Evolutionary conservation across 345 rosid species (phyloP).

Genomic region (Brassica cretica): DNA sequence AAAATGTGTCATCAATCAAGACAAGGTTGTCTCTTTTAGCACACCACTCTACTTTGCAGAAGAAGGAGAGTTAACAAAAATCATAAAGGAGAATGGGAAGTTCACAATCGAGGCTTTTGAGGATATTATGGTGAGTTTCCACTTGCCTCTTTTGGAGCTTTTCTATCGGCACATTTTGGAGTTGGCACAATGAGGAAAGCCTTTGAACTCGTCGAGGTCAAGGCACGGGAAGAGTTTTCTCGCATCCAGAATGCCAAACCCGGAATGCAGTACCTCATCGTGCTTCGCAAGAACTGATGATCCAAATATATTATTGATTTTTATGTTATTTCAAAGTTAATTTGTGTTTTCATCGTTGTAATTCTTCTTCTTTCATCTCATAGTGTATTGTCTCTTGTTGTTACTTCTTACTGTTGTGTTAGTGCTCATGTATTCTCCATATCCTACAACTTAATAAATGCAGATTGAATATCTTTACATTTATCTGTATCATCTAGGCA

Average conservation of each 20-base stretch:
- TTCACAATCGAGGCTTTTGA: conserved; percentile 25
- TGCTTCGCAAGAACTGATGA: conserved; percentile 7
- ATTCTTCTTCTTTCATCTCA: too few relatives aligned
- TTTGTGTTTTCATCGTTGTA: too few relatives aligned
- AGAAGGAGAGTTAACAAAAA: conserved; percentile 12
- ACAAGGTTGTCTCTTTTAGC: conserved; percentile 30
- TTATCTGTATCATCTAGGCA: neutral
- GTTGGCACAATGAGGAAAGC: too few relatives aligned
- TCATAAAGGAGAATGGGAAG: conserved; percentile 13
- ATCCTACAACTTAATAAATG: neutral
- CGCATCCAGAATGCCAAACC: conserved; percentile 14
- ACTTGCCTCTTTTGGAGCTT: too few relatives aligned
- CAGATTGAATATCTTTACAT: neutral
- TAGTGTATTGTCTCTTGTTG: too few relatives aligned
- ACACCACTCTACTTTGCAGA: conserved; percentile 12
- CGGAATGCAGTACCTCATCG: conserved; percentile 1
- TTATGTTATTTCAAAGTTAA: too few relatives aligned
- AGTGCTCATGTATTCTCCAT: neutral
- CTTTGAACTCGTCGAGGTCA: conserved; percentile 6
- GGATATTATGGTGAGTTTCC: conserved; percentile 3
- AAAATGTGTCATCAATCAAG: conserved; percentile 27
- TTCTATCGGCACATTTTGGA: too few relatives aligned
- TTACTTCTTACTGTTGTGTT: too few relatives aligned
- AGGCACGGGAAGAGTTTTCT: neutral
- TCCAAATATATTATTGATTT: neutral